These are phyloP conservation scores for Botryotinia calthae DNA, from an alignment of 2,329 filamentous ascomycete species.

Conservation along the genomic window DNA sequence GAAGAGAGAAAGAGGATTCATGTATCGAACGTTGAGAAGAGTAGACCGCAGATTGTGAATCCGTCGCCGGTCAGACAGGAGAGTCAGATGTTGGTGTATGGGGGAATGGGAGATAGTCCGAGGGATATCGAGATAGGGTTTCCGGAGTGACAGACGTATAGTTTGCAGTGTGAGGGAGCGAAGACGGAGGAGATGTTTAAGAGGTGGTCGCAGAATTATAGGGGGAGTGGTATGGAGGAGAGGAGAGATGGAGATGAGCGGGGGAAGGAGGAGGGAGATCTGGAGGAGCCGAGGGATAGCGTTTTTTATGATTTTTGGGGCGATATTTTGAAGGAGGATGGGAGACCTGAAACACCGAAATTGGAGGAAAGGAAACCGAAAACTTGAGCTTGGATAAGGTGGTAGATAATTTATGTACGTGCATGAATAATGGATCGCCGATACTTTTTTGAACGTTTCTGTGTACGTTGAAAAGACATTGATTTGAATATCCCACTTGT, in stretches of 20 bases:
- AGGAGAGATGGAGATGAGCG: too few species aligned
- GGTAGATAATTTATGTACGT: not conserved
- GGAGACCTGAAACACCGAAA: not conserved
- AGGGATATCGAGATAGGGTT: constrained; percentile 9
- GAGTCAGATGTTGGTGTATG: constrained; percentile 2
- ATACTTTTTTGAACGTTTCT: not conserved
- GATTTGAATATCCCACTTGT: constrained; percentile 7
- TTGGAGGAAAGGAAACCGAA: not conserved
- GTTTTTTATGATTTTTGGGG: constrained; percentile 12
- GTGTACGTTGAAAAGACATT: not conserved
- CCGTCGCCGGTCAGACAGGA: constrained; percentile 11
- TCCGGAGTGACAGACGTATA: constrained; percentile 7
- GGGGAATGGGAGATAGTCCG: constrained; percentile 1
- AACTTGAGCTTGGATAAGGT: not conserved
- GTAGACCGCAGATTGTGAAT: constrained; percentile 3
- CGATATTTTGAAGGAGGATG: not conserved
- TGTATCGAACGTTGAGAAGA: not conserved
- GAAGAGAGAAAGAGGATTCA: not conserved
- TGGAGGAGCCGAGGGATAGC: not conserved
- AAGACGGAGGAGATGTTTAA: constrained; percentile 7
- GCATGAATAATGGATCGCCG: not conserved
- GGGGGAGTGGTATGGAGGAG: not conserved
- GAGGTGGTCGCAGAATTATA: constrained; percentile 16
- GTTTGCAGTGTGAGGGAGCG: not conserved
- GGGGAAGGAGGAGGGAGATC: not conserved